Base-by-base conservation (phyloP, 495 filamentous ascomycete genomes). In the Staphylotrichum longicolle region DNA sequence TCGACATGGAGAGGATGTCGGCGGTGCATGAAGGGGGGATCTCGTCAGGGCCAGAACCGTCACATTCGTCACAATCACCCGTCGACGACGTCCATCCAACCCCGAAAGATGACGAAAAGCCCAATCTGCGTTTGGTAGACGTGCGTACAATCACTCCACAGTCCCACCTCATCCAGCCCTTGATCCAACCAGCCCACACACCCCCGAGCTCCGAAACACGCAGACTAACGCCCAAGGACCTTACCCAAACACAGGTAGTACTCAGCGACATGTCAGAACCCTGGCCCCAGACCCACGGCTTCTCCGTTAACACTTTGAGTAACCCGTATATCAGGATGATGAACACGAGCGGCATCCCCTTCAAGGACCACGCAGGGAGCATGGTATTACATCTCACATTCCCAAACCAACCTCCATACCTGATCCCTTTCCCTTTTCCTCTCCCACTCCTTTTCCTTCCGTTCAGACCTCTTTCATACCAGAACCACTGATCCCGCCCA, bases 191-290 rank as follows among this genome's bases (percentile, higher is more conserved):
- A 27, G 1, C 20, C 20, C 20, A 27, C 20, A 27, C 20, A 0
- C 20, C 20, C 20, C 20, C 20, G 1, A 27, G 20, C 20, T 27
- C 20, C 20, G 20, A 27, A 27, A 27, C 20, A 27, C 20, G 1
- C 20, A 27, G 20, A 27, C 37, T 46, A 27, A 55, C 32, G 27
- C 56, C 44, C 20, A 27, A 27, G 15, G 8, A 54, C 53, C 53
- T 72, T 15, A 70, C 64, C 40, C 30, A 35, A 33, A 10, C 27
- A 44, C 62, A 81, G 78, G 63, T 98, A 68, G 89, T 98, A 67
- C 77, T 98, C 67, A 95, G 90, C 82, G 94, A 98, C 87, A 98
- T 98, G 94, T 98, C 85, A 78, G 93, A 82, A 79, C 93, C 94
- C 90, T 96, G 91, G 91, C 75, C 81, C 65, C 88, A 90, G 79